A percentile compares a stretch with the other conserved stretches of the same genome.
These are phyloP conservation scores for Monosporozyma siamensis DNA, from an alignment of 805 yeast genomes.

Conservation along the genomic window DNA sequence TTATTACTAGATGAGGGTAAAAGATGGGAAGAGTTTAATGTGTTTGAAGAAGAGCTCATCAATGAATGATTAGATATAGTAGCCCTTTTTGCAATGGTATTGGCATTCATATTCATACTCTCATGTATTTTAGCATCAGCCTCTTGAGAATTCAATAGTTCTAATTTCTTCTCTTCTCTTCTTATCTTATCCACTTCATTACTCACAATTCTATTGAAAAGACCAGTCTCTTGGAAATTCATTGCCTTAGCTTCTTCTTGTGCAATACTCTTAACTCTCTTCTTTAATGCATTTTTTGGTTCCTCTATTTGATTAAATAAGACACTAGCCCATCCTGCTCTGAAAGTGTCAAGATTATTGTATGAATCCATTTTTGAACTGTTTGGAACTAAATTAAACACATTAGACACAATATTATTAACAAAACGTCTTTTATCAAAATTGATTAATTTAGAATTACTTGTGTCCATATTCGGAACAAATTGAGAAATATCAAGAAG, in stretches of 20 bases:
- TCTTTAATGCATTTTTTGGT: slow-evolving; percentile 18
- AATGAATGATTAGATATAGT: not conserved
- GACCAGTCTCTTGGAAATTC: slow-evolving; percentile 29
- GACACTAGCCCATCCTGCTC: slow-evolving; percentile 12
- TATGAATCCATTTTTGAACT: slow-evolving; percentile 3
- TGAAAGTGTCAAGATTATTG: slow-evolving; percentile 1
- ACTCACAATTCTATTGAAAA: slow-evolving; percentile 39
- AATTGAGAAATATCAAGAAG: slow-evolving; percentile 65
- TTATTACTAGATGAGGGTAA: slow-evolving; percentile 10
- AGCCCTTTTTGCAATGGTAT: not conserved
- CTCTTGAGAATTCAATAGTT: slow-evolving; percentile 32
- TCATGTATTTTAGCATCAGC: not conserved
- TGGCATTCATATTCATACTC: not conserved
- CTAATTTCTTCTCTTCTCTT: slow-evolving; percentile 43
- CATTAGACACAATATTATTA: slow-evolving; percentile 49
- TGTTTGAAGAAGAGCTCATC: not conserved
- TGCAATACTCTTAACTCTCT: slow-evolving; percentile 33
- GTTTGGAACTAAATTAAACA: slow-evolving; percentile 35
- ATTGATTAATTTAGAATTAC: slow-evolving; percentile 57
- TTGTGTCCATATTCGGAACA: slow-evolving; percentile 69
- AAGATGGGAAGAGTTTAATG: not conserved
- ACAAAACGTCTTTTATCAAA: slow-evolving; percentile 76
- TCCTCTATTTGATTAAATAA: slow-evolving; percentile 25
- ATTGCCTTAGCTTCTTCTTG: slow-evolving; percentile 35
- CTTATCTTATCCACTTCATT: slow-evolving; percentile 44